These are phyloP conservation scores for Helicostylum pulchrum DNA, from an alignment of 192 early-diverging fungal species.

Conservation along the genomic window DNA sequence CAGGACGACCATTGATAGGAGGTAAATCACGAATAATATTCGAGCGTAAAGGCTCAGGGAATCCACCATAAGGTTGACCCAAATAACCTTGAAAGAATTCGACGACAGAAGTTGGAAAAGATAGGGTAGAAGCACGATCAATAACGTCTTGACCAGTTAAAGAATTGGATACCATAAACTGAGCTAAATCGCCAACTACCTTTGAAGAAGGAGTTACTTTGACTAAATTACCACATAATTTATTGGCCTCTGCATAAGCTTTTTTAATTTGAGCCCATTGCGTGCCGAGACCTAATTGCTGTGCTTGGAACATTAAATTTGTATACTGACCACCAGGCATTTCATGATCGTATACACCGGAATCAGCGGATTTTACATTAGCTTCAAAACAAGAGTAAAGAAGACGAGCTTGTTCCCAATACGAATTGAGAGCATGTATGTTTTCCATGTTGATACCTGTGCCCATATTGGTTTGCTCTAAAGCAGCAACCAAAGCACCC, in stretches of 20 bases:
- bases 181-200: constrained; percentile 96
- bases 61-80: constrained; percentile 91
- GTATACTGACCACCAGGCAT: constrained; percentile 99
- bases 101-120: constrained; percentile 91
- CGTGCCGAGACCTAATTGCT: constrained; percentile 89
- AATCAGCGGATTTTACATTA: constrained; percentile 82
- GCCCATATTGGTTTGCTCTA: constrained; percentile 73
- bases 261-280: constrained; percentile 91
- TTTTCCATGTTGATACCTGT: constrained; percentile 82
- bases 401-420: constrained; percentile 95
- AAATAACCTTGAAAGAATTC: constrained; percentile 97
- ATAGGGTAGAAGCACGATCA: constrained; percentile 69
- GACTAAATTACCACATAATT: constrained; percentile 90
- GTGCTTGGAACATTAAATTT: constrained; percentile 95
- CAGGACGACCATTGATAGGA: constrained; percentile 82
- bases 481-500: constrained; percentile 86
- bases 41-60: constrained; percentile 83
- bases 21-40: constrained; percentile 74
- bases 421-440: constrained; percentile 80
- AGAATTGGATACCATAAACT: constrained; percentile 94
- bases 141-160: constrained; percentile 70
- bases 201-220: constrained; percentile 98
- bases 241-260: constrained; percentile 88
- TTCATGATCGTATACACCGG: constrained; percentile 91
- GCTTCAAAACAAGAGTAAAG: constrained; percentile 96